Conservation (phyloP, 2,329 filamentous ascomycete species). For the Botryotinia narcissicola region DNA sequence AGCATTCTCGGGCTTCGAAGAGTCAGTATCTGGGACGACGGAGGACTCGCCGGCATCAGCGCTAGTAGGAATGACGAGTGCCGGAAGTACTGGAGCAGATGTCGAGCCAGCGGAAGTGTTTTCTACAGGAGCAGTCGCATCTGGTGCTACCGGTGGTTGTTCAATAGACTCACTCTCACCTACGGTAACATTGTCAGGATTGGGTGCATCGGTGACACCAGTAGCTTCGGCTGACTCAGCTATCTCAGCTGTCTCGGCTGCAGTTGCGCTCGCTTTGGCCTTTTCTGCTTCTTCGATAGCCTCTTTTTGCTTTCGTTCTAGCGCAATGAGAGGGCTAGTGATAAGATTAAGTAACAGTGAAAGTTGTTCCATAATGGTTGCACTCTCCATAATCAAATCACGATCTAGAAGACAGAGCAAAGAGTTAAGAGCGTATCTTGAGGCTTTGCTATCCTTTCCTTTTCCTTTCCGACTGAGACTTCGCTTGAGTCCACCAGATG, state of each 20-base stretch:
- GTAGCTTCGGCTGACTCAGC: conserved; percentile 32
- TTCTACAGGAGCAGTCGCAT: background rate
- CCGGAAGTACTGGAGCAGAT: background rate
- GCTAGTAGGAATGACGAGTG: conserved; percentile 11
- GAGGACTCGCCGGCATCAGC: conserved; percentile 6
- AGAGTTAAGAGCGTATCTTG: conserved; percentile 89
- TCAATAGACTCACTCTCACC: background rate
- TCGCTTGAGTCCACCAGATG: conserved; percentile 72
- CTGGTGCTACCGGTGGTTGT: background rate
- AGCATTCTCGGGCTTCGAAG: conserved; percentile 31
- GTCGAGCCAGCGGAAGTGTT: background rate
- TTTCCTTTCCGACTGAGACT: conserved; percentile 81
- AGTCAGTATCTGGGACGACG: conserved; percentile 23
- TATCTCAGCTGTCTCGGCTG: conserved; percentile 25
- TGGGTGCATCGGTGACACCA: background rate
- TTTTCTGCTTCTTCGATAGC: conserved; percentile 52
- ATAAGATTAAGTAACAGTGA: conserved; percentile 85
- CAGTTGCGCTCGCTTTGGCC: conserved; percentile 37
- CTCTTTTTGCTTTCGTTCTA: conserved; percentile 82
- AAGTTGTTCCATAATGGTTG: conserved; percentile 92
- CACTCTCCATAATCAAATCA: conserved; percentile 94
- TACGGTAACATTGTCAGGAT: conserved; percentile 24
- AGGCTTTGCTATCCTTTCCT: conserved; percentile 76
- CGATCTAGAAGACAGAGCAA: conserved; percentile 84
- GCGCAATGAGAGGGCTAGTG: conserved; percentile 76